Evolutionary conservation across 164 flowering plant genomes (phyloP).

Genomic region (Vitis rotundifolia): DNA sequence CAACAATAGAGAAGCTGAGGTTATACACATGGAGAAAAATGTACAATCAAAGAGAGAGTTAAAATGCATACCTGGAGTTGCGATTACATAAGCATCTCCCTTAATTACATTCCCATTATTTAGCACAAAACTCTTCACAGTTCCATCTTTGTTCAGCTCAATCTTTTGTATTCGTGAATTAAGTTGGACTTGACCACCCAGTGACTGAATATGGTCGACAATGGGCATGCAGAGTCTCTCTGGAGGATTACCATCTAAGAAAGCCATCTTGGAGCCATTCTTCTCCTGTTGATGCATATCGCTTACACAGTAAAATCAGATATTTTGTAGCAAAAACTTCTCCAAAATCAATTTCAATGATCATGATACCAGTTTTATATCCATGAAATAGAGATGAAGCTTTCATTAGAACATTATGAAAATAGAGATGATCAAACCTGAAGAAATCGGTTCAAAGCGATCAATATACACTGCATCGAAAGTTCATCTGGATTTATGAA

Average conservation of each 20-base stretch:
- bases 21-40: neutral
- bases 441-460: slow-evolving; percentile 93
- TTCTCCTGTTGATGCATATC: slow-evolving; percentile 64
- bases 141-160: slow-evolving; percentile 75
- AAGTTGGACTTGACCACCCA: slow-evolving; percentile 82
- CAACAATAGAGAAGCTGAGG: slow-evolving; percentile 4
- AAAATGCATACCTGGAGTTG: slow-evolving; percentile 72
- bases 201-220: slow-evolving; percentile 73
- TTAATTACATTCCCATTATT: slow-evolving; percentile 58
- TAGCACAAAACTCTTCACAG: slow-evolving; percentile 69
- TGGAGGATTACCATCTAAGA: slow-evolving; percentile 97
- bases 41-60: neutral
- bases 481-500: slow-evolving; percentile 98
- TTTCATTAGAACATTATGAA: neutral
- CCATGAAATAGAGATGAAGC: neutral
- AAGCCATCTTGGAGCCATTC: slow-evolving; percentile 99
- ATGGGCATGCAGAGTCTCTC: slow-evolving; percentile 96
- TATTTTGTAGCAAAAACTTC: neutral
- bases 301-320: neutral
- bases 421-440: slow-evolving; percentile 55
- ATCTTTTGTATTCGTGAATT: slow-evolving; percentile 83
- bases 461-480: slow-evolving; percentile 96
- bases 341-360: slow-evolving; percentile 4
- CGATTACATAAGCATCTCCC: slow-evolving; percentile 92
- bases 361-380: neutral